Base-by-base conservation (phyloP, 495 filamentous ascomycete genomes). In the Zalerion maritima region DNA sequence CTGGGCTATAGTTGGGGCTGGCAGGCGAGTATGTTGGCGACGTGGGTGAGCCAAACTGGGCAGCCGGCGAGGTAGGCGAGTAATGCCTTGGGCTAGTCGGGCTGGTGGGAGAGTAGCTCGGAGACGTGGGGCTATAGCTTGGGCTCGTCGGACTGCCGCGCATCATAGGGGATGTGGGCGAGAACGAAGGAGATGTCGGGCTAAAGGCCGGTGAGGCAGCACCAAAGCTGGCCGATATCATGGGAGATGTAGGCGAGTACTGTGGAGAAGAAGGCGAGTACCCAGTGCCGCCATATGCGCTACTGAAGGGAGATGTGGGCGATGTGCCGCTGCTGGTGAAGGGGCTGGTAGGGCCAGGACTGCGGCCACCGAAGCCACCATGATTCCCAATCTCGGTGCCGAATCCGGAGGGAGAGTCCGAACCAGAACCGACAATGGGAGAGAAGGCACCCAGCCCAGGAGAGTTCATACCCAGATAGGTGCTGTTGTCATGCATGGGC, bases 391-490 rank as follows among this genome's bases (percentile, higher is more conserved):
- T 69, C 35, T 63, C 64, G n/a, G 64, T 66, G 18, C 38, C 47
- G 37, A 94, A 80, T 13, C 85, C 83, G 36, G 72, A 71, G 21
- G 79, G 79, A 20, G 66, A 72, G 31, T 89, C 83, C 8, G 76
- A 72, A 4, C 75, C 78, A 12, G 69, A 60, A 36, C 78, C 69
- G 22, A 75, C 75, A 34, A 99, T 89, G 18, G 89, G 89, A 12
- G 85, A 94, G 73, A 96, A 99, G 35, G 86, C 77, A 43, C 79
- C 75, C 31, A 77, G 77, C 41, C 83, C 79, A 16, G 81, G 76
- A 5, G 80, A 78, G 40, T 52, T 36, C 41, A 55, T 28, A 35
- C 78, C 68, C 36, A 79, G 62, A 53, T 75, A 80, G 18, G 47
- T 42, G 12, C 46, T 44, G 9, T 60, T 60, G 26, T 86, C 85